Evolutionary conservation across 495 filamentous ascomycete genomes (phyloP), one percentile per base, ranked within the genome.

Genomic region (Chaetomium cochliodes): DNA sequence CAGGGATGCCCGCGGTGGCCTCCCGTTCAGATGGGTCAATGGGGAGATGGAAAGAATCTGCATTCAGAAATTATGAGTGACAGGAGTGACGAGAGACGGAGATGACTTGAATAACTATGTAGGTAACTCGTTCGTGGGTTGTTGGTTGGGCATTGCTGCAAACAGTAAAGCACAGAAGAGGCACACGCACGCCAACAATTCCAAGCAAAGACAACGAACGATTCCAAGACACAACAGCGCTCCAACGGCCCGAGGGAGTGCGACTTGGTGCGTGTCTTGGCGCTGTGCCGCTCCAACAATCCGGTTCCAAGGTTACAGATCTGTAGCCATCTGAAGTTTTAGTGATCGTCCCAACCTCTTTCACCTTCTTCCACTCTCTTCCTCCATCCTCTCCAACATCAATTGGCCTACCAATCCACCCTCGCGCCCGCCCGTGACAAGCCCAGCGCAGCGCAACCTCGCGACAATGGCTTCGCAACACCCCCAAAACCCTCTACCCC

Each of bases 381-480:
- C 57, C n/a, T 7, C 16, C 25, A 49, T 59, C 0, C 42, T 33
- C 23, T 9, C 57, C 16, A 59, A 16, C 42, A 49, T 49, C 57
- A 59, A 59, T 59, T 59, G 42, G 55, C 41, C 56, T 41, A 28
- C 16, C 18, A 33, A 33, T 3, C 13, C 51, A 33, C 49, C 22
- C 6, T 15, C 49, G 30, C 30, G 30, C 30, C 33, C 30, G 3
- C 18, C 11, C 54, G n/a, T 8, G 26, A 41, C 20, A 41, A 37
- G 33, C 33, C 15, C n/a, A 41, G 33, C 33, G 5, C n/a, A 41
- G 15, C 22, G 25, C 50, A 28, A 20, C 52, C 18, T n/a, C 28
- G 28, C 52, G 13, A 37, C 33, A 37, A 37, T 37, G 15, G 23
- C 23, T 12, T 26, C 50, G 26, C 58, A 30, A 60, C 30, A 28